These are phyloP conservation scores for Miscanthus sacchariflorus DNA, from an alignment of 202 grass and related monocot species.

Conservation along the genomic window DNA sequence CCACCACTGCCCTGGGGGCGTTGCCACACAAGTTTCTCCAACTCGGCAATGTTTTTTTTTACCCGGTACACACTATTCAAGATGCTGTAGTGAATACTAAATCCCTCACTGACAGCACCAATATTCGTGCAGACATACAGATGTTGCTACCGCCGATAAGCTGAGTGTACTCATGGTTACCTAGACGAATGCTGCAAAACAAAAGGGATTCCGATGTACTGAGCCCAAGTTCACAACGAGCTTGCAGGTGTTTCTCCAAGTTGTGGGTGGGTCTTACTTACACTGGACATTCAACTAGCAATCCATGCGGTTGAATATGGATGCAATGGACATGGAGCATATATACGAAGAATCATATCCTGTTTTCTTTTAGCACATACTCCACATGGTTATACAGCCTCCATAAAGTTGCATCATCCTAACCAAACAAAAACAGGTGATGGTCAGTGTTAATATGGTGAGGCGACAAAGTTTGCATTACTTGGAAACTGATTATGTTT, in stretches of 20 bases:
- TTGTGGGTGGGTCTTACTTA: not conserved
- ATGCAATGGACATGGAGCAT: not conserved
- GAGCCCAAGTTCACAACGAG: not conserved
- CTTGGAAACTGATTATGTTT: not conserved
- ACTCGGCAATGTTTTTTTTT: not conserved
- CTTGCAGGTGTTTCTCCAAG: not conserved
- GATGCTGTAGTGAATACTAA: not conserved
- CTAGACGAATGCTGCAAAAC: not conserved
- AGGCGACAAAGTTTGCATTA: not conserved
- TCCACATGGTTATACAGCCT: slow-evolving; percentile 80
- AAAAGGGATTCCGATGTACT: not conserved
- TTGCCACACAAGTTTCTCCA: not conserved
- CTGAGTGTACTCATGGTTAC: not conserved
- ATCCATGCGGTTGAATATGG: not conserved
- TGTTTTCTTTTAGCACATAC: slow-evolving; percentile 51
- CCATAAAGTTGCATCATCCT: slow-evolving; percentile 82
- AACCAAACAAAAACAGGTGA: slow-evolving; percentile 37
- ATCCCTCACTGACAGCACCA: not conserved
- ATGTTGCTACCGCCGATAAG: not conserved
- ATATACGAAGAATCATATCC: slow-evolving; percentile 33
- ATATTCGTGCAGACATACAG: not conserved
- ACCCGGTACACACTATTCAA: not conserved
- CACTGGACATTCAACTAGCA: not conserved
- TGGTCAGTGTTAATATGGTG: not conserved
- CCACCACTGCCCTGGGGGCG: not conserved